Evolutionary conservation across 352 stramenopile genomes (phyloP).

Genomic region (Globisporangium camurandrum): DNA sequence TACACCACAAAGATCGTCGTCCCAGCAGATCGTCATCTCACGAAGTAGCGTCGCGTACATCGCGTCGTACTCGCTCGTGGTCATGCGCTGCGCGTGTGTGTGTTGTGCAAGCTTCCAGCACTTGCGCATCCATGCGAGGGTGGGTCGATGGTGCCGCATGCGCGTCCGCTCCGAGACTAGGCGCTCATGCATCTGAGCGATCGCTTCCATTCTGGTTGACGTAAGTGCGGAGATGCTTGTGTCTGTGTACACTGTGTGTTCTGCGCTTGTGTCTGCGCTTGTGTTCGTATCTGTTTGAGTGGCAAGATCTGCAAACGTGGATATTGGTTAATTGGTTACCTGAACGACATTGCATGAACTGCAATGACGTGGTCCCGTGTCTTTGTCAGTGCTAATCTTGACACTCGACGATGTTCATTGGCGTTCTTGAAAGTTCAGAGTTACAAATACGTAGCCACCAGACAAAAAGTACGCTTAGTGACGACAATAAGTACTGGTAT

Average conservation of each 20-base stretch:
- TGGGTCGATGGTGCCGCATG: constrained; percentile 33
- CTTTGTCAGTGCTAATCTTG: too few species aligned
- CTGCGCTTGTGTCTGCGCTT: not conserved
- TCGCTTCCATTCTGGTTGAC: constrained; percentile 19
- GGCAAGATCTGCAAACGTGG: too few species aligned
- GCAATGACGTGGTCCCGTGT: too few species aligned
- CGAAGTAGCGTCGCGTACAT: constrained; percentile 49
- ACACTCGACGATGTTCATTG: too few species aligned
- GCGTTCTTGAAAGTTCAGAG: too few species aligned
- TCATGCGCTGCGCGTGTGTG: constrained; percentile 14
- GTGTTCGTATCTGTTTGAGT: not conserved
- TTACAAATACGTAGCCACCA: too few species aligned
- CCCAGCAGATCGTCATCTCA: constrained; percentile 57
- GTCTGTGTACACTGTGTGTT: too few species aligned
- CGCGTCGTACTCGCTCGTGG: constrained; percentile 29
- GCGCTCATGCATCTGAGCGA: constrained; percentile 26
- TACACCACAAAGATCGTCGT: constrained; percentile 38
- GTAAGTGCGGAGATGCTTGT: not conserved
- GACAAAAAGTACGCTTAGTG: too few species aligned
- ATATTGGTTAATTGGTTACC: too few species aligned
- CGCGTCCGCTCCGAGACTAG: constrained; percentile 37
- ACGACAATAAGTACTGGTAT: too few species aligned
- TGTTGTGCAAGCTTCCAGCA: constrained; percentile 27
- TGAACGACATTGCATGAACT: too few species aligned
- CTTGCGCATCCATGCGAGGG: constrained; percentile 28